Base-by-base conservation (phyloP, 495 filamentous ascomycete species). In the Trichoderma virens region DNA sequence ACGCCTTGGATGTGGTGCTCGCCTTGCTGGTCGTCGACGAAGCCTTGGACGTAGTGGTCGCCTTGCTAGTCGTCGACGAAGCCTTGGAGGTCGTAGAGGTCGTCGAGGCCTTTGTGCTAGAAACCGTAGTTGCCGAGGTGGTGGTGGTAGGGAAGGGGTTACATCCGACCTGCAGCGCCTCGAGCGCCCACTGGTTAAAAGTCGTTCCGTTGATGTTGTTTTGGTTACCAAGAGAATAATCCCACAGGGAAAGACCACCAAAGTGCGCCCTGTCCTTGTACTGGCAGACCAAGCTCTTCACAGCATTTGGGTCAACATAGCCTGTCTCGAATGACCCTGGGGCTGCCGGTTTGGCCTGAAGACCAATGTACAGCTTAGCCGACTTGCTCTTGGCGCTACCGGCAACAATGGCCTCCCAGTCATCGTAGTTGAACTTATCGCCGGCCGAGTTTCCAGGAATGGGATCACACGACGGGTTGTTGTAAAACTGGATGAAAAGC, bases 401-500 rank as follows among this genome's bases (percentile, higher is more conserved):
- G 1, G 76, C 71, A 31, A 88, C 78, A 74, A 83, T 85, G 14
- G 69, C 68, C 61, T 84, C 86, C 88, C 88, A 90, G 28, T 71
- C 75, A 34, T 81, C 71, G 69, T 87, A 89, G 75, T 89, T 88
- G 75, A 85, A 89, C 64, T 79, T 77, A 25, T 68, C 76, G 64
- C 75, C 75, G 11, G 69, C 67, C 2, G 69, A 65, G 18, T 69
- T 64, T 7, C 51, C 51, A 30, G 51, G 1, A 16, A 72, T 76
- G 20, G 62, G 80, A 13, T 83, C 72, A 65, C 86, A 86, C 66
- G 76, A 79, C 8, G 71, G 79, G 78, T 89, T 88, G 81, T 90
- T 87, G 78, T 90, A 89, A 76, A 89, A 90, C 71, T 89, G 87
- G 23, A 89, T 78, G 71, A 83, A 90, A n/a, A 90, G 74, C 30